Base-by-base conservation (phyloP, 441 rosid species). In the Brassica hybrid region DNA sequence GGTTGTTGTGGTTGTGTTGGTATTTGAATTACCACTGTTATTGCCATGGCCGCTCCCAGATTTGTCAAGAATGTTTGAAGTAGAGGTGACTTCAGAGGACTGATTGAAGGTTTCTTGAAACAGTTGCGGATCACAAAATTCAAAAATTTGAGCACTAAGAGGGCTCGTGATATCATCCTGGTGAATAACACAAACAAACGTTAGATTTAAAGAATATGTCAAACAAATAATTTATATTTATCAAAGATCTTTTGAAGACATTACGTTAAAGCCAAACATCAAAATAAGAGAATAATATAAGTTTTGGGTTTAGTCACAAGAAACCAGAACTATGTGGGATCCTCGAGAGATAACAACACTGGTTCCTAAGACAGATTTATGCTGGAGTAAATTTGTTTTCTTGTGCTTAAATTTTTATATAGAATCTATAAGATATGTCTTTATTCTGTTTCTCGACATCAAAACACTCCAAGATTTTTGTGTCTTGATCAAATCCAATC, bases 91-190 rank as follows among this genome's bases (percentile, higher is more conserved):
- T 78, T 90, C 96, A 13, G 93, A 85, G 25, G 83, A 85, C 27
- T 85, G 94, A 9, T 71, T 59, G 64, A 90, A 80, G 59, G 87
- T 81, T 56, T 90, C 98, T 50, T 84, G 84, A 71, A 82, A 82
- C 32, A 92, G 65, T 66, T 85, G 90, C 1, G 92, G 80, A 63
- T 90, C 89, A 52, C 89, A 88, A 38, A 92, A 79, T 52, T 90
- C 88, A 62, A 92, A 79, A 27, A 84, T 76, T 21, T 88, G 91
- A 84, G 86, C 88, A 73, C 85, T 86, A n/a, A 89, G 78, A 2
- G 92, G 92, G 77, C 92, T 87, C 7, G 92, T 85, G 71, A 87
- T 83, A 48, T 89, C 94, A 41, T 89, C 97, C 97, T 94, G 90
- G 48, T 82, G 52, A 83, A 69, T 13, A 12, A n/a, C 56, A 75